Evolutionary conservation across 1,284 basidiomycete genomes (phyloP), one percentile per base, ranked within the genome.

Genomic region (Takashimella koratensis): DNA sequence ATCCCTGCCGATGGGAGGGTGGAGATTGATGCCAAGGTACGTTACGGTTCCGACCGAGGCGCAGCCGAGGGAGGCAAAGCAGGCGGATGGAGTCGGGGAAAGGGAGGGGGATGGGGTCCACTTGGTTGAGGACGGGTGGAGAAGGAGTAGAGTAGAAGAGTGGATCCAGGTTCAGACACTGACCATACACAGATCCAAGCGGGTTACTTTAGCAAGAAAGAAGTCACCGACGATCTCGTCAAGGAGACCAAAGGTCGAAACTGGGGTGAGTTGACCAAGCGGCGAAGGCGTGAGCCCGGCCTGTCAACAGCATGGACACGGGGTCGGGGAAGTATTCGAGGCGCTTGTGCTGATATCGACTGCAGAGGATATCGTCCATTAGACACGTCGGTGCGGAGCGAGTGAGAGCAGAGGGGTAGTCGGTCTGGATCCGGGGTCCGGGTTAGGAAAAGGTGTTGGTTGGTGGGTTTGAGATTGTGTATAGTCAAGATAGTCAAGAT

Each of bases 1-100:
- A 89, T 94, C 57, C 90, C 90, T 0, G 88, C 88, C 40, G 91
- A 94, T 75, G 89, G 88, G 23, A 83, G 84, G n/a, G 91, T 94
- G n/a, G 91, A 94, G 78, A 94, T 94, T 61, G 88, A 92, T 62
- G 90, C 90, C 23, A 93, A 91, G 60, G 63, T 65, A 53, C 40
- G 64, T 52, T 4, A n/a, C n/a, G n/a, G n/a, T n/a, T n/a, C n/a
- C n/a, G n/a, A n/a, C n/a, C n/a, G n/a, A n/a, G 5, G n/a, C 22
- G 12, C 20, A 25, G 16, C 10, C 19, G 42, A n/a, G n/a, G n/a
- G n/a, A n/a, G n/a, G n/a, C n/a, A n/a, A n/a, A n/a, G n/a, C n/a
- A n/a, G n/a, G n/a, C n/a, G n/a, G n/a, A n/a, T n/a, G n/a, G n/a
- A n/a, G n/a, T 36, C 16, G 30, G 16, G 30, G 30, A 8, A 8